Base-by-base conservation (phyloP, 352 stramenopile species). In the Globisporangium acanthophoron region DNA sequence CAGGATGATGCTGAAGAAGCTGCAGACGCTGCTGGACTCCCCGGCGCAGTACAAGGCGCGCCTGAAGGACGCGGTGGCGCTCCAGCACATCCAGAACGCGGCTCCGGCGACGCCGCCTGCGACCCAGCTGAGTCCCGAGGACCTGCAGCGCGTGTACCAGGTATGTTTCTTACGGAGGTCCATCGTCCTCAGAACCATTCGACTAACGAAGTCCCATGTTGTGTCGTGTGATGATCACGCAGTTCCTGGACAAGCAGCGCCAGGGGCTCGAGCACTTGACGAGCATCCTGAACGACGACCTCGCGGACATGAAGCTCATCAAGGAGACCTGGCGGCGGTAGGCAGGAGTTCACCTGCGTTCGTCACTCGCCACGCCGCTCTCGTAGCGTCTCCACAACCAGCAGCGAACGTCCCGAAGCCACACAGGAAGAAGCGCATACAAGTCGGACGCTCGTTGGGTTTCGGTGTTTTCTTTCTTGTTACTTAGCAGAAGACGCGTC, bases 31-130 rank as follows among this genome's bases (percentile, higher is more conserved):
- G 56, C 64, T 95, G 53, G 74, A 95, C 63, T 76, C 83, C 20
- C 84, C 83, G n/a, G 81, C 71, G 1, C 86, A 95, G 53, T 95
- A 92, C 79, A 95, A 95, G 65, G 86, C 86, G 0, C 86, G 85
- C 37, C 62, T 95, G 33, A 89, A 92, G 54, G 83, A 95, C 43
- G 74, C 72, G 3, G 79, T 91, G 41, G 76, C 86, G 24, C 67
- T 92, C 11, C 80, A 92, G 59, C 71, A 74, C 33, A 73, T 92
- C 45, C 81, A 92, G 40, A 78, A 87, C 45, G 53, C 70, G n/a
- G 54, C 78, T 0, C 65, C 73, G 4, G n/a, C 50, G 5, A 16
- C 50, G 5, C 48, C 68, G 40, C 58, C 69, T 0, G 67, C 72
- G 3, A 79, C 71, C 47, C 81, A 90, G 50, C 58, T 94, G 37